Base-by-base conservation (phyloP, 2,329 filamentous ascomycete genomes). In the Aspergillus alliaceus region DNA sequence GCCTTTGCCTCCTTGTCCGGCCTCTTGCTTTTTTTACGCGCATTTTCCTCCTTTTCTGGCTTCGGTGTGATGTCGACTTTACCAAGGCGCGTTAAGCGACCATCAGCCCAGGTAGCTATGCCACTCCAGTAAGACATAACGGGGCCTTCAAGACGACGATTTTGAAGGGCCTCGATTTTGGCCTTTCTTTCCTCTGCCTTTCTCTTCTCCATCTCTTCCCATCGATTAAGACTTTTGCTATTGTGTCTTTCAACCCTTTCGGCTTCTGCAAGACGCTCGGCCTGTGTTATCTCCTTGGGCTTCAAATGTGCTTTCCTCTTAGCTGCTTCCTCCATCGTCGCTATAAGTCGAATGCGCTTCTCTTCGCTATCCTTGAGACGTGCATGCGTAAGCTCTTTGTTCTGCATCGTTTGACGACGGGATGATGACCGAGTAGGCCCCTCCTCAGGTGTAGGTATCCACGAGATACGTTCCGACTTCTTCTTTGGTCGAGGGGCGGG, bases 111-210 rank as follows among this genome's bases (percentile, higher is more conserved):
- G 66, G 90, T 86, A 32, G 90, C 90, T 61, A 91, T 84, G n/a
- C 93, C 95, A 73, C 93, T 98, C 89, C 93, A 97, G 73, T 90
- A 93, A 2, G 90, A 91, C 40, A 97, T 87, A 11, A 97, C 91
- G 0, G 95, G 91, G 0, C 95, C 95, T 53, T 93, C 88, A 8
- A 98, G 82, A 51, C 90, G 91, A 49, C 93, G 86, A 71, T 92
- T 91, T 67, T 96, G 90, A 65, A 98, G 80, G 14, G 93, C 95
- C 37, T 93, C 92, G 48, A 98, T 80, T 75, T 90, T 93, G 39
- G 87, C 89, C 62, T 86, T 84, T 59, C 93, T 84, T 69, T 96
- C 90, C 66, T 93, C 91, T 64, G 93, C 90, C 57, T 93, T 86
- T 71, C 89, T 87, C 75, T 91, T 92, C 77, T 99, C 95, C 6